Base-by-base conservation (phyloP, 495 filamentous ascomycete genomes). In the Corynascus novoguineensis region DNA sequence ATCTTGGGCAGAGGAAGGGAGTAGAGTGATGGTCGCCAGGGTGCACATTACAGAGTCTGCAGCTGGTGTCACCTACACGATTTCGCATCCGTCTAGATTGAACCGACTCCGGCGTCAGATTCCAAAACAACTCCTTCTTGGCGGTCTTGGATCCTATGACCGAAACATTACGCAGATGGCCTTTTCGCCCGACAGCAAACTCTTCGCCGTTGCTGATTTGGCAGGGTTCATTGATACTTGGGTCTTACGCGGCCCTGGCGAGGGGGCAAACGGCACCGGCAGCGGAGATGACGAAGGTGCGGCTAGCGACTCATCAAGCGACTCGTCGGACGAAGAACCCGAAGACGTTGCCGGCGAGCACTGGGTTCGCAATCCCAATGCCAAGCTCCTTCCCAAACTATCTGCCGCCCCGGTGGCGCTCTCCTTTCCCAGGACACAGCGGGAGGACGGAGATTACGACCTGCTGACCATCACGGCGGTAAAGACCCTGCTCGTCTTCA, bases 141-240 rank as follows among this genome's bases (percentile, higher is more conserved):
- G 88, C 14, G 83, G 83, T 15, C 77, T 91, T 40, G 89, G 87
- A n/a, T 72, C 73, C 6, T 97, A 96, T 71, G 81, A 92, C 51
- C 79, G 86, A 61, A 83, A 82, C 24, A 83, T 97, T 38, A 87
- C 79, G 21, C 83, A 88, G 40, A 72, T 84, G 17, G 78, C 83
- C 0, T 97, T 97, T 69, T 95, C 91, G 9, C 75, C 84, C 6
- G 87, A 95, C 62, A 89, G 89, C 70, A 81, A 79, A 52, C 81
- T 96, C 50, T 68, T 97, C 15, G 88, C 84, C 8, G 81, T 84
- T 14, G 83, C 85, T 32, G 95, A 97, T 69, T 66, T 97, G 22
- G 84, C 85, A 47, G 95, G 95, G 27, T 87, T 84, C 68, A 79
- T 99, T 28, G 92, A 97, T 66, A 89, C 84, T 14, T 99, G 90